Evolutionary conservation across 1,139 yeast species (phyloP), one percentile per base, ranked within the genome.

Genomic region (Lodderomyces oxycetoniae): DNA sequence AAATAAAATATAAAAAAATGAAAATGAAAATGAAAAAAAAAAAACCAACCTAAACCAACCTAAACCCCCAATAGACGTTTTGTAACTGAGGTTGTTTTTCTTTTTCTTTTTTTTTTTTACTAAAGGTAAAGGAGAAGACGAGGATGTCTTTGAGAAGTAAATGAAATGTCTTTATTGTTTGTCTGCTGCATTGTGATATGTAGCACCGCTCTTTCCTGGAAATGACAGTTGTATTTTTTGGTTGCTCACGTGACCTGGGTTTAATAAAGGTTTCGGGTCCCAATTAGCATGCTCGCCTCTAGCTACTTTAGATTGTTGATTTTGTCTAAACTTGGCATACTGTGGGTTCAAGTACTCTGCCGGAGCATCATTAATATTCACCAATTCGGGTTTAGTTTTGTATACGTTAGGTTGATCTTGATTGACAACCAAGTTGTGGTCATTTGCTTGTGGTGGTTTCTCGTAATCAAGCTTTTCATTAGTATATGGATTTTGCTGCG

Each of bases 181-280:
- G 33, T 59, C 63, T 3, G 71, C 71, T 24, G 68, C 66, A 36
- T 54, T 50, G 38, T 62, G 57, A 42, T 67, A 67, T 2, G 66
- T 61, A 5, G 61, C 67, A 2, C 69, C 69, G 19, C 58, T 41
- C 16, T 55, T 46, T 2, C 74, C 74, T 2, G 74, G 73, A 33
- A 67, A 67, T 4, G 49, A 48, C 8, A 55, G 50, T 7, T 66
- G 58, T 2, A 64, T 59, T 8, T 52, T 49, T 27, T 47, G 50
- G 4, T 50, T 45, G 28, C 51, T 46, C 17, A 42, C 45, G 14
- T 50, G 53, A 22, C 67, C 59, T 13, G 53, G 53, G 19, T 52
- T 52, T 42, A 64, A 53, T 2, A 69, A 68, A 3, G 68, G 69
- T 1, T 68, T 67, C 16, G 38, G 34, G 16, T 25, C 19, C 22